A percentile compares a stretch with the other conserved stretches of the same genome.
phyloP scores from a whole-genome alignment of 345 rosid genomes.

The Syzygium aqueum region DNA sequence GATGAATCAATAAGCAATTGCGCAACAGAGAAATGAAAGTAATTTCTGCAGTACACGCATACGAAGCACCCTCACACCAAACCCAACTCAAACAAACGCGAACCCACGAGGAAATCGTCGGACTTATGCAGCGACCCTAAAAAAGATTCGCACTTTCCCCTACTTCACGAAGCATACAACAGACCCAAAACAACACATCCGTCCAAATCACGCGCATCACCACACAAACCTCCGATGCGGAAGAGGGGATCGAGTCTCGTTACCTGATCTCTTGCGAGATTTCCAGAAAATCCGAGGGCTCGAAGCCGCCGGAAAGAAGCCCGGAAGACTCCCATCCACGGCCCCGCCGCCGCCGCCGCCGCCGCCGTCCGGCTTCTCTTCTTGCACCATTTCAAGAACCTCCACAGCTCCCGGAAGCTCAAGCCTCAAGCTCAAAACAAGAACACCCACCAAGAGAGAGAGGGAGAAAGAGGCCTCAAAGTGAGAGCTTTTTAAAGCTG shows the following conservation, averaged over 20 bases:
- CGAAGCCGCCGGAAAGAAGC: conserved; percentile 66
- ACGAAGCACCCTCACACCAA: background rate
- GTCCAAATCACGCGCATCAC: background rate
- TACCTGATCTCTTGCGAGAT: conserved; percentile 75
- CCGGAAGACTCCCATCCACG: conserved; percentile 35
- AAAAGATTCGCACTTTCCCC: background rate
- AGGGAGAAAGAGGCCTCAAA: background rate
- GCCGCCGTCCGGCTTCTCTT: conserved; percentile 6
- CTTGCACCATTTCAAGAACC: conserved; percentile 10
- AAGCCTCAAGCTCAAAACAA: background rate
- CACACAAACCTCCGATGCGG: background rate
- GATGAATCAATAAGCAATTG: background rate
- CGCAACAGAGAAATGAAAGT: background rate
- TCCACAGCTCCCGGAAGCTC: background rate
- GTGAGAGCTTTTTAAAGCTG: background rate
- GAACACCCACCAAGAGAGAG: background rate
- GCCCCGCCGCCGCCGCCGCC: conserved; percentile 3
- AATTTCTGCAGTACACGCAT: background rate
- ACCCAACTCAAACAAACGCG: background rate
- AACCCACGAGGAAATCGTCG: background rate
- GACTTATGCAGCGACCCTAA: background rate
- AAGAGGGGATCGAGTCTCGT: background rate
- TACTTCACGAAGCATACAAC: background rate
- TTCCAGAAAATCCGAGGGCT: conserved; percentile 62
- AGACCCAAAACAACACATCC: background rate